Conservation (phyloP, 495 filamentous ascomycete species). For the Cercophora newfieldiana region DNA sequence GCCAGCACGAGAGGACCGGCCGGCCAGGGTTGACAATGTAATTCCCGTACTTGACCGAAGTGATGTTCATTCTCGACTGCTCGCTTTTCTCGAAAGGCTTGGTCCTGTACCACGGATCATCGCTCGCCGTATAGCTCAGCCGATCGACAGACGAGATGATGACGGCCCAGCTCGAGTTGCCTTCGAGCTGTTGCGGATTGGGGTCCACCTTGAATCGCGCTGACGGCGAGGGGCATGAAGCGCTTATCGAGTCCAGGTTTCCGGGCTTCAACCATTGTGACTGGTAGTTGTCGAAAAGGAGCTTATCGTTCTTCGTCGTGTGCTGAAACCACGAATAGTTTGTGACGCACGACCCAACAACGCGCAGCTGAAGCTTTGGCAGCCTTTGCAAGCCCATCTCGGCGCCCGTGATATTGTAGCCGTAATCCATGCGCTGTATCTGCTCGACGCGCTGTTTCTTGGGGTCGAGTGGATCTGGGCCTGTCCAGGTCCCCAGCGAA, state of each 20-base stretch:
- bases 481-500: neutral
- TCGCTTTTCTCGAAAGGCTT: neutral
- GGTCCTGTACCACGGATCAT: neutral
- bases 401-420: constrained; percentile 3
- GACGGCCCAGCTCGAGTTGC: neutral
- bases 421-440: neutral
- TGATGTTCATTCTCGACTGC: neutral
- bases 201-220: neutral
- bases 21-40: neutral
- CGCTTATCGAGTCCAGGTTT: neutral
- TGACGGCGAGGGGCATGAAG: neutral
- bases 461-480: neutral
- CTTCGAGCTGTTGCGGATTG: neutral
- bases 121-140: neutral
- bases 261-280: neutral
- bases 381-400: neutral
- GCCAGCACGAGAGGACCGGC: neutral
- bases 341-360: neutral
- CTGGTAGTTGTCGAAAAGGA: neutral
- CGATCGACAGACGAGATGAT: neutral
- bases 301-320: neutral
- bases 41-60: neutral
- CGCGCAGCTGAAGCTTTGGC: neutral
- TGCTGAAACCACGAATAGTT: neutral
- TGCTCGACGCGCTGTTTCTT: neutral